Evolutionary conservation across 192 early-diverging fungal genomes (phyloP).

Genomic region (Linnemannia schmuckeri): DNA sequence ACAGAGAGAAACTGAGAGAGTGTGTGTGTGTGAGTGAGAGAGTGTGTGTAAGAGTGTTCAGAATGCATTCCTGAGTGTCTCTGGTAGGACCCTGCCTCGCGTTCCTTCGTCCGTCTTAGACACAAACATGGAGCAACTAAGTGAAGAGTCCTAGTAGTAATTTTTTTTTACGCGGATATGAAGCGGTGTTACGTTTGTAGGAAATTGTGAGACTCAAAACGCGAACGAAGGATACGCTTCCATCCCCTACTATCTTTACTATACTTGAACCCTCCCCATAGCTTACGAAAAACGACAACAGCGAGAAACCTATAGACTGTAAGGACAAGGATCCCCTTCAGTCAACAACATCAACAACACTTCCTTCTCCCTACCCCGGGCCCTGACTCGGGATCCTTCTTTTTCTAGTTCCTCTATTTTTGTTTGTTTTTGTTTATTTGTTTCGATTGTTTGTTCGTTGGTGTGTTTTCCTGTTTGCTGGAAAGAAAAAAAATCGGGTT

Average conservation of each 20-base stretch:
- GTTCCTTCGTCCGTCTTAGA: no score
- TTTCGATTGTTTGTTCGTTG: neutral
- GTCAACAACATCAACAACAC: no score
- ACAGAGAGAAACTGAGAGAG: neutral
- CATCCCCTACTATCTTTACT: no score
- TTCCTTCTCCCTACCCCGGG: neutral
- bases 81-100: neutral
- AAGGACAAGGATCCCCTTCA: neutral
- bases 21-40: neutral
- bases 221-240: no score
- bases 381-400: neutral
- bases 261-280: no score
- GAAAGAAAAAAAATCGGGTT: no score
- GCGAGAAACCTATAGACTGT: neutral
- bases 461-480: no score
- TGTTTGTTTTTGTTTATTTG: neutral
- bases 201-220: no score
- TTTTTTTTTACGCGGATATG: no score
- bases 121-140: no score
- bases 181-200: no score
- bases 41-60: neutral
- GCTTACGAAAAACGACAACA: neutral
- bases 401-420: neutral
- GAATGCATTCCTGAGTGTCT: constrained; percentile 1
- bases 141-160: no score